phyloP scores from a whole-genome alignment of 768 basidiomycete genomes.

The Panaeolus papilionaceus region DNA sequence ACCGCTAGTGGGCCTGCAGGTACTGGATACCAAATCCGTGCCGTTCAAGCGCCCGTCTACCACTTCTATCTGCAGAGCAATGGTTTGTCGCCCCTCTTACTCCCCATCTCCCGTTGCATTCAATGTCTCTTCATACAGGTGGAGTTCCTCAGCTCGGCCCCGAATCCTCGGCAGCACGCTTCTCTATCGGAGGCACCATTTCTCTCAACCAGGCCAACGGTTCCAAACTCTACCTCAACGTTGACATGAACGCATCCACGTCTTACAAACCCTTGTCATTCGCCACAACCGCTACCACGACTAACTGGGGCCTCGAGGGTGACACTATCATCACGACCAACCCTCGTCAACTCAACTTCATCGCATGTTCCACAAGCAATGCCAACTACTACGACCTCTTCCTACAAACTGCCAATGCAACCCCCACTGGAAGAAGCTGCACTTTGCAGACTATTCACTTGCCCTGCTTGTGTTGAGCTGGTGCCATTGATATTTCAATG shows the following conservation, averaged over 20 bases:
- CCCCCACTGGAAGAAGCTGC: conserved; percentile 45
- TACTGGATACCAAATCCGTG: conserved; percentile 56
- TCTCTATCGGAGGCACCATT: conserved; percentile 56
- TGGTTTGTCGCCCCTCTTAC: conserved; percentile 35
- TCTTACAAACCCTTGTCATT: conserved; percentile 57
- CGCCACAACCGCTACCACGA: conserved; percentile 51
- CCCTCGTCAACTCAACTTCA: conserved; percentile 60
- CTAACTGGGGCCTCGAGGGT: conserved; percentile 62
- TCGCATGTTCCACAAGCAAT: conserved; percentile 53
- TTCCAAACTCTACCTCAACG: conserved; percentile 54
- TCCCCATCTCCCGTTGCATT: neutral
- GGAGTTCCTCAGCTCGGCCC: conserved; percentile 58
- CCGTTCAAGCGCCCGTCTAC: conserved; percentile 57
- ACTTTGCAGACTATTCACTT: conserved; percentile 49
- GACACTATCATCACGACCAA: conserved; percentile 63
- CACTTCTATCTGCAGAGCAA: conserved; percentile 62
- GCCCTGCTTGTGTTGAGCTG: conserved; percentile 46
- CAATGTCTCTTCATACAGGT: conserved; percentile 33
- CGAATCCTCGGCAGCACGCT: conserved; percentile 54
- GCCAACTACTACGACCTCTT: conserved; percentile 51
- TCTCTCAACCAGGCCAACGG: conserved; percentile 48
- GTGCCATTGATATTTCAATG: too few relatives aligned
- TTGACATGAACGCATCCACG: conserved; percentile 46
- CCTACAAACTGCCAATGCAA: conserved; percentile 57
- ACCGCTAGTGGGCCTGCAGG: conserved; percentile 40